phyloP scores from a whole-genome alignment of 306 rosid genomes.

The Fagus crenata region DNA sequence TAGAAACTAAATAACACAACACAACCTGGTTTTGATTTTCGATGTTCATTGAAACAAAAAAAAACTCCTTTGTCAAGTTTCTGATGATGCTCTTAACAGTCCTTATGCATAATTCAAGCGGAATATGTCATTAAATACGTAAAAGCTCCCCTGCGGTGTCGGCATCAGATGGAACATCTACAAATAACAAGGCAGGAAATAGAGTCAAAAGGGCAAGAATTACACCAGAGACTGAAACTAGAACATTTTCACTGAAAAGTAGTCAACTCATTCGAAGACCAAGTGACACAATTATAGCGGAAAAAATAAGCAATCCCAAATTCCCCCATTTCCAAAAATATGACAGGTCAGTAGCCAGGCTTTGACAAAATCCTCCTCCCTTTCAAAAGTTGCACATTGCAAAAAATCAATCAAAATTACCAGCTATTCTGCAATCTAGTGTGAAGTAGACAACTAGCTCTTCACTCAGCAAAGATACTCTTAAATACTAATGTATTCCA shows the following conservation, averaged over 20 bases:
- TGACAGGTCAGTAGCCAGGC: background rate
- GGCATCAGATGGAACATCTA: constrained; percentile 67
- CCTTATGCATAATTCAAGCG: constrained; percentile 56
- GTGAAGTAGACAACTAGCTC: background rate
- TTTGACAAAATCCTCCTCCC: background rate
- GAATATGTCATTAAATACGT: constrained; percentile 54
- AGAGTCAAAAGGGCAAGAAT: background rate
- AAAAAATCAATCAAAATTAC: background rate
- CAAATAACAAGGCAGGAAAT: constrained; percentile 1
- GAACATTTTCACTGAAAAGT: background rate
- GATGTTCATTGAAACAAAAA: background rate
- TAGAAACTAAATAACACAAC: background rate
- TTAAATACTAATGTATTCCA: background rate
- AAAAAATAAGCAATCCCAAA: background rate
- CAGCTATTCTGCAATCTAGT: background rate
- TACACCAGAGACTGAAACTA: background rate
- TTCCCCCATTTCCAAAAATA: background rate
- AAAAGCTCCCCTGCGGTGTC: constrained; percentile 50
- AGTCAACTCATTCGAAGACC: background rate
- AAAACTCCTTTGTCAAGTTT: background rate
- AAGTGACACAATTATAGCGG: background rate
- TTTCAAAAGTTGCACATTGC: background rate
- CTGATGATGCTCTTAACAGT: background rate
- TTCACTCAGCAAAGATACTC: constrained; percentile 2
- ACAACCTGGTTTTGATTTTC: background rate